Evolutionary conservation across 768 basidiomycete species (phyloP).

Genomic region (Pulveroboletus sp.): DNA sequence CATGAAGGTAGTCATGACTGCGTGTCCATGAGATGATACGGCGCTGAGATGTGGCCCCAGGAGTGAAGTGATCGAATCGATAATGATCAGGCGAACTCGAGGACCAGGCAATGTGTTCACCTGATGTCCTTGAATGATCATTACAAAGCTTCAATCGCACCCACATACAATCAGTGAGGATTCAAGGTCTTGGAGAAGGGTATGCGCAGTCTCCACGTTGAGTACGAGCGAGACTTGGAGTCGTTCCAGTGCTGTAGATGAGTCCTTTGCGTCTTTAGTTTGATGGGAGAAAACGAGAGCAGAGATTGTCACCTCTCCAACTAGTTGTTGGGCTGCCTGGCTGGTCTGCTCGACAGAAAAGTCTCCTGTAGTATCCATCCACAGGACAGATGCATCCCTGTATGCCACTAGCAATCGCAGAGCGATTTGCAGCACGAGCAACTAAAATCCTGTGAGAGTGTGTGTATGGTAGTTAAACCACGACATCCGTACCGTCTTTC

Average conservation of each 20-base stretch:
- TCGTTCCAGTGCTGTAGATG: slow-evolving; percentile 42
- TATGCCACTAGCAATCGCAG: slow-evolving; percentile 45
- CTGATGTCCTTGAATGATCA: slow-evolving; percentile 8
- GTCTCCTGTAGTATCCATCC: slow-evolving; percentile 72
- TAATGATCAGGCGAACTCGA: slow-evolving; percentile 46
- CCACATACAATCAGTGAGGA: slow-evolving; percentile 26
- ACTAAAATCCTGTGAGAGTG: slow-evolving; percentile 35
- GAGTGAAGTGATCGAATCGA: slow-evolving; percentile 64
- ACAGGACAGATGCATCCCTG: slow-evolving; percentile 41
- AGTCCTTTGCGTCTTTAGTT: slow-evolving; percentile 20
- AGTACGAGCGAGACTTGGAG: slow-evolving; percentile 56
- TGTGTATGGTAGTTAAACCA: background rate
- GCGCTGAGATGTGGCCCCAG: slow-evolving; percentile 59
- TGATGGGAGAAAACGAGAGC: background rate
- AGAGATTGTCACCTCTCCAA: slow-evolving; percentile 22
- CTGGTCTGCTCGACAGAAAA: slow-evolving; percentile 51
- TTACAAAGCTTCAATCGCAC: background rate
- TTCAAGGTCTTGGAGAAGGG: slow-evolving; percentile 44
- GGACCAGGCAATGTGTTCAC: slow-evolving; percentile 4
- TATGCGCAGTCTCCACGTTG: slow-evolving; percentile 50
- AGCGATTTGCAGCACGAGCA: slow-evolving; percentile 54
- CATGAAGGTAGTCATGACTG: slow-evolving; percentile 70
- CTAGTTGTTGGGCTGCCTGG: slow-evolving; percentile 31
- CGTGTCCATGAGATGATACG: slow-evolving; percentile 70
- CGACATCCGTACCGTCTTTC: slow-evolving; percentile 58